phyloP scores from a whole-genome alignment of 225 moss, liverwort and hornwort genomes.

The Sphagnum contortum region DNA sequence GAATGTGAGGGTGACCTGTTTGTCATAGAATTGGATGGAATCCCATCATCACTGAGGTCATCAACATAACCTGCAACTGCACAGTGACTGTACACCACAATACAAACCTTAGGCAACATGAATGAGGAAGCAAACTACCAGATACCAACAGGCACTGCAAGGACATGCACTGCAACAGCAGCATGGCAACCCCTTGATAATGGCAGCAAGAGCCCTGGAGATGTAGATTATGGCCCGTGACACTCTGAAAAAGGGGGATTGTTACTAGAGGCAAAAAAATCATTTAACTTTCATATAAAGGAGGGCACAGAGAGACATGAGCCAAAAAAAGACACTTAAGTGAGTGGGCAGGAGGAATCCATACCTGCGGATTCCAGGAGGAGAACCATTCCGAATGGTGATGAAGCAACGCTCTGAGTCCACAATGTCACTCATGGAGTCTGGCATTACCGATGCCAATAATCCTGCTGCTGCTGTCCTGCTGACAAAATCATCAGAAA shows the following conservation, averaged over 20 bases:
- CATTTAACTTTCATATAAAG: too few relatives aligned
- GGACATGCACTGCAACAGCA: not conserved
- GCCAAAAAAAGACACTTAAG: not conserved
- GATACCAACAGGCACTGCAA: not conserved
- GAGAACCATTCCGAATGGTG: slow-evolving; percentile 83
- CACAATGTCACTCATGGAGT: slow-evolving; percentile 88
- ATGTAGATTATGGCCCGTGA: too few relatives aligned
- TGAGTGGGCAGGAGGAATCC: not conserved
- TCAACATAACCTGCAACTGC: slow-evolving; percentile 68
- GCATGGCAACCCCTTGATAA: too few relatives aligned
- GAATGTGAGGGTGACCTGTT: slow-evolving; percentile 21
- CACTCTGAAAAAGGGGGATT: too few relatives aligned
- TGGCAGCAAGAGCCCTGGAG: too few relatives aligned
- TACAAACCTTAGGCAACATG: not conserved
- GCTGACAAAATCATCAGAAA: slow-evolving; percentile 21
- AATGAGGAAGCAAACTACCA: not conserved
- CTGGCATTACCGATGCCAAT: slow-evolving; percentile 82
- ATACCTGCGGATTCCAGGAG: slow-evolving; percentile 70
- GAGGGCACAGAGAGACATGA: not conserved
- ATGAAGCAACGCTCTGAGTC: slow-evolving; percentile 87
- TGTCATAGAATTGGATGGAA: slow-evolving; percentile 27
- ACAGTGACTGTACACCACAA: slow-evolving; percentile 49
- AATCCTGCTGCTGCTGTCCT: slow-evolving; percentile 62
- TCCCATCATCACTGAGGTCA: slow-evolving; percentile 46
- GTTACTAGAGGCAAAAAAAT: too few relatives aligned